Evolutionary conservation across 768 basidiomycete species (phyloP).

Genomic region (Collybia sp.): DNA sequence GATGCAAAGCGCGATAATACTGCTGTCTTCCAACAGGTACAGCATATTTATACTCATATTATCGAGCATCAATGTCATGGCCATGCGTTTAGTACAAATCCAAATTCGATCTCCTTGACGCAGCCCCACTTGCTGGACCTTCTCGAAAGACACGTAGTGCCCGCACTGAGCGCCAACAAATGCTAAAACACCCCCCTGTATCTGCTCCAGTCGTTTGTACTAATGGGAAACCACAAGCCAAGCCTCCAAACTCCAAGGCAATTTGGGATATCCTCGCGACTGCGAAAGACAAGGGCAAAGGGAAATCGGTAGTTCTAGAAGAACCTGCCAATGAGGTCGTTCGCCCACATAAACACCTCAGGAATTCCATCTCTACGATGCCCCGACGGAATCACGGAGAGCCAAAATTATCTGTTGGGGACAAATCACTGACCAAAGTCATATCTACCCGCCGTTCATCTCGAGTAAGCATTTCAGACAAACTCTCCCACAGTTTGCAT

Average conservation of each 20-base stretch:
- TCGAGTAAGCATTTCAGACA: conserved; percentile 2
- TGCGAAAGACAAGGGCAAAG: conserved; percentile 10
- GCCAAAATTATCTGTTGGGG: conserved; percentile 1
- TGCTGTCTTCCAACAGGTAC: conserved; percentile 68
- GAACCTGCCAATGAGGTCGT: background rate
- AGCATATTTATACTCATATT: conserved; percentile 15
- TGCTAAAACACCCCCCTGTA: conserved; percentile 25
- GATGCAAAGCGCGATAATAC: conserved; percentile 70
- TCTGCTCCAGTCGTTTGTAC: conserved; percentile 18
- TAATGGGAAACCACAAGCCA: conserved; percentile 17
- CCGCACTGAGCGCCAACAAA: conserved; percentile 48
- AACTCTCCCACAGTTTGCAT: too few species aligned
- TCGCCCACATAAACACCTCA: too few species aligned
- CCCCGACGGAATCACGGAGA: conserved; percentile 9
- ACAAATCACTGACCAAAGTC: conserved; percentile 13
- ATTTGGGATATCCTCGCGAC: conserved; percentile 24
- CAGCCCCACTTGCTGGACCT: conserved; percentile 34
- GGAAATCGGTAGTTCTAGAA: conserved; percentile 5
- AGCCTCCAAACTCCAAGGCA: conserved; percentile 19
- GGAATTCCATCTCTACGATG: background rate
- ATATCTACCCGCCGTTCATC: background rate
- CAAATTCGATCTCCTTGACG: conserved; percentile 55
- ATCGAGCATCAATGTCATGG: background rate
- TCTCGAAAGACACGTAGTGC: conserved; percentile 60
- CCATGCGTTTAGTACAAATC: conserved; percentile 49